These are phyloP conservation scores for Cladophialophora carrionii DNA, from an alignment of 2,329 filamentous ascomycete genomes.

Conservation along the genomic window DNA sequence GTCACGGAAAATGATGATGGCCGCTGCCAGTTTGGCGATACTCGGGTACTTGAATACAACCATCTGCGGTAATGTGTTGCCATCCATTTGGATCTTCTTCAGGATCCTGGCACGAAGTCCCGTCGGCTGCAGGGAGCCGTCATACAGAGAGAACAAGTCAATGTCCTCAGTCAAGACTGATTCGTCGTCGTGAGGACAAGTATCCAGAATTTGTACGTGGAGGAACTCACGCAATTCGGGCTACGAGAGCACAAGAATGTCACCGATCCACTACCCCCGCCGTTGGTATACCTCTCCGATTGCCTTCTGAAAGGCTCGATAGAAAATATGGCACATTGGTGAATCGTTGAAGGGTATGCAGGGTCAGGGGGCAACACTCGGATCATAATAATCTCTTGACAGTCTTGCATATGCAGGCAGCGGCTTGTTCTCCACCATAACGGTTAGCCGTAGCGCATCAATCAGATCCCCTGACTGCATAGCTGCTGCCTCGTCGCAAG, in stretches of 20 bases:
- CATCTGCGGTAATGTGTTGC: constrained; percentile 57
- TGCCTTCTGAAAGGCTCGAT: constrained; percentile 52
- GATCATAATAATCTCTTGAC: constrained; percentile 49
- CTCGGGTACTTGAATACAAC: constrained; percentile 63
- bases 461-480: constrained; percentile 54
- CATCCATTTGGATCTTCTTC: constrained; percentile 55
- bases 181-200: constrained; percentile 29
- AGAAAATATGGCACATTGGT: constrained; percentile 58
- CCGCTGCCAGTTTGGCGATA: constrained; percentile 50
- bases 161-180: constrained; percentile 44
- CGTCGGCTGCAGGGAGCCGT: constrained; percentile 64
- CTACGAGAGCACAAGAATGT: constrained; percentile 38
- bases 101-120: constrained; percentile 59
- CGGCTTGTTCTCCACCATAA: constrained; percentile 56
- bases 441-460: constrained; percentile 53
- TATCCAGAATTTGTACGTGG: constrained; percentile 39
- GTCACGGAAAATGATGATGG: constrained; percentile 34
- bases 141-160: constrained; percentile 63
- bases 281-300: constrained; percentile 53
- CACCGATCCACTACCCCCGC: constrained; percentile 28
- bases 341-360: constrained; percentile 58
- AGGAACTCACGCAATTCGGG: constrained; percentile 45
- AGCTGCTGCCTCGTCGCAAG: constrained; percentile 50
- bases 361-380: constrained; percentile 51
- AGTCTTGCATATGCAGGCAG: constrained; percentile 56